A percentile compares a stretch with the other conserved stretches of the same genome.
Evolutionary conservation across 768 basidiomycete genomes (phyloP).

Genomic region (Rhodotorula graminis): DNA sequence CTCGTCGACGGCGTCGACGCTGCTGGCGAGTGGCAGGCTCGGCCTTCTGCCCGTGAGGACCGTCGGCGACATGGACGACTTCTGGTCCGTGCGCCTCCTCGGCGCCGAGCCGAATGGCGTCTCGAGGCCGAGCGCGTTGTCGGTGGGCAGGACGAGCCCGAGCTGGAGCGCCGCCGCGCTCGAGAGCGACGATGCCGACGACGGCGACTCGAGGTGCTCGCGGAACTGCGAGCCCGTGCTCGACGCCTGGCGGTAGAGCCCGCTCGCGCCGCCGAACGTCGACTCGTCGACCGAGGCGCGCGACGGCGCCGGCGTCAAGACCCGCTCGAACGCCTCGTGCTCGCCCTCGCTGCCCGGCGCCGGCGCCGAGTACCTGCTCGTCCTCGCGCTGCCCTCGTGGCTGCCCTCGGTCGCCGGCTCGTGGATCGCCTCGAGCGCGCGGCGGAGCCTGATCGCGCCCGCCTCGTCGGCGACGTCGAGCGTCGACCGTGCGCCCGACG

Average conservation of each 20-base stretch:
- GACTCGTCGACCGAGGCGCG: not conserved
- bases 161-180: not conserved
- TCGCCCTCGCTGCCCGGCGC: not conserved
- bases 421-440: not conserved
- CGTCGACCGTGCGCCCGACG: no score
- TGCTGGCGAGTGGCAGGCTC: no score
- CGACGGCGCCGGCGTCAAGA: not conserved
- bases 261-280: not conserved
- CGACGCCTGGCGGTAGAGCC: not conserved
- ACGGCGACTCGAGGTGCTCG: constrained; percentile 8
- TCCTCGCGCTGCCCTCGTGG: not conserved
- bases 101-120: not conserved
- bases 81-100: not conserved
- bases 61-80: not conserved
- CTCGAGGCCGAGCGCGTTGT: not conserved
- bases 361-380: not conserved
- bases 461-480: not conserved
- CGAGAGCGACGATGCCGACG: not conserved
- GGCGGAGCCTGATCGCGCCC: not conserved
- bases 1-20: not conserved
- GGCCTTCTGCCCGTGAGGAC: not conserved
- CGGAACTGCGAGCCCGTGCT: not conserved
- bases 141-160: not conserved
- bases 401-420: not conserved
- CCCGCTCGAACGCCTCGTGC: not conserved